phyloP scores from a whole-genome alignment of 1,284 basidiomycete genomes.

The Stygiomarasmius scandens region DNA sequence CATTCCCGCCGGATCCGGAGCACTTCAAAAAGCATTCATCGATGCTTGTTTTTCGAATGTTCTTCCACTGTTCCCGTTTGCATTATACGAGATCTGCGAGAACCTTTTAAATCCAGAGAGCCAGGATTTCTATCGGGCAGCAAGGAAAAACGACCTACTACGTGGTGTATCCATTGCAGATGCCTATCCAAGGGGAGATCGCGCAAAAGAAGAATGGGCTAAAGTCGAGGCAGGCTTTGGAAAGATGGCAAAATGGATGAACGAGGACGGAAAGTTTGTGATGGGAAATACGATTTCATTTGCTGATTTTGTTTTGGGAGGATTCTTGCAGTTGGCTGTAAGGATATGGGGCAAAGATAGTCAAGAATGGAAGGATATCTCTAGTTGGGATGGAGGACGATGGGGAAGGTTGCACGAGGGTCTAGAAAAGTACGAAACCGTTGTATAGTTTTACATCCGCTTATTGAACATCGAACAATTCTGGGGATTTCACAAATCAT shows the following conservation, averaged over 20 bases:
- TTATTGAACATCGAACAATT: too few species aligned
- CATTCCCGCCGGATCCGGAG: slow-evolving; percentile 29
- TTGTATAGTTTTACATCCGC: too few species aligned
- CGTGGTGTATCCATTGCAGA: slow-evolving; percentile 31
- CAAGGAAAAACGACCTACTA: slow-evolving; percentile 24
- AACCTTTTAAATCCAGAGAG: slow-evolving; percentile 30
- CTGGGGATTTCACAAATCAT: too few species aligned
- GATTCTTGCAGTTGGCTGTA: slow-evolving; percentile 32
- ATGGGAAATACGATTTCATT: slow-evolving; percentile 34
- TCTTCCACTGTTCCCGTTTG: slow-evolving; percentile 5
- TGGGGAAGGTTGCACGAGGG: slow-evolving; percentile 7
- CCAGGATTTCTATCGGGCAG: slow-evolving; percentile 29
- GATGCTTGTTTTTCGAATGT: not conserved
- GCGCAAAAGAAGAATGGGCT: slow-evolving; percentile 26
- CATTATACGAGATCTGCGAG: not conserved
- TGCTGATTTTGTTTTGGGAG: slow-evolving; percentile 33
- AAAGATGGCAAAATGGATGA: slow-evolving; percentile 1
- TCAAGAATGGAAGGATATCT: slow-evolving; percentile 11
- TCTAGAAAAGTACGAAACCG: slow-evolving; percentile 4
- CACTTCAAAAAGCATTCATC: slow-evolving; percentile 26
- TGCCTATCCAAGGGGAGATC: slow-evolving; percentile 28
- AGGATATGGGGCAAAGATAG: slow-evolving; percentile 18
- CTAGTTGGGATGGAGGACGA: slow-evolving; percentile 11
- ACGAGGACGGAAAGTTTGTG: slow-evolving; percentile 23
- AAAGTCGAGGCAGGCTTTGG: slow-evolving; percentile 26